phyloP scores from a whole-genome alignment of 371 early-diverging fungal species.

The Mortierella sp. region DNA sequence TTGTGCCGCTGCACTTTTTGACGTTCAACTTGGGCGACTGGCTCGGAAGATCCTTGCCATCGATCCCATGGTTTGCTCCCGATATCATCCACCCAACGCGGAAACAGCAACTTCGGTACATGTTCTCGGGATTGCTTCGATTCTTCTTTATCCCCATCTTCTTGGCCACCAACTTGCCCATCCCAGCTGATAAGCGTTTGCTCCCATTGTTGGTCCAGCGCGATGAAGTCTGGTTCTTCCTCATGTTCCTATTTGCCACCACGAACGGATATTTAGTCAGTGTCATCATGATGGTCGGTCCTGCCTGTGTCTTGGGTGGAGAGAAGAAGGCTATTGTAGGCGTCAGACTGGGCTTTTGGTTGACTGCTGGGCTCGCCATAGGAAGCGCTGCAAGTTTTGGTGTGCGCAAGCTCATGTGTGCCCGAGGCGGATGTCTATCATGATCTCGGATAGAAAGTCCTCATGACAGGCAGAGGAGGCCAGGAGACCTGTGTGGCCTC shows the following conservation, averaged over 20 bases:
- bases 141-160: conserved; percentile 76
- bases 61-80: conserved; percentile 39
- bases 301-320: conserved; percentile 60
- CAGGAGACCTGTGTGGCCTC: too few species aligned
- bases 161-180: conserved; percentile 75
- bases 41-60: conserved; percentile 69
- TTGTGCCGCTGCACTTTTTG: conserved; percentile 82
- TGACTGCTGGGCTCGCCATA: conserved; percentile 75
- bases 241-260: conserved; percentile 72
- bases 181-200: conserved; percentile 52
- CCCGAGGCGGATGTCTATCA: conserved; percentile 38
- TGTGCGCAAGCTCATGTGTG: conserved; percentile 60
- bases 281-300: conserved; percentile 82
- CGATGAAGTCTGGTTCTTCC: conserved; percentile 69
- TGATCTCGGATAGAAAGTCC: too few species aligned
- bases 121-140: conserved; percentile 60
- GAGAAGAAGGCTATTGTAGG: conserved; percentile 70
- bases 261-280: conserved; percentile 79
- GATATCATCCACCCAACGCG: conserved; percentile 55
- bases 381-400: conserved; percentile 72
- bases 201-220: conserved; percentile 66
- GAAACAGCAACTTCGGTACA: conserved; percentile 58
- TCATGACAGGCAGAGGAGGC: too few species aligned
- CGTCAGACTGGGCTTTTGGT: conserved; percentile 75
- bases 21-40: conserved; percentile 82